Conservation (phyloP, 768 basidiomycete genomes). For the Hygrocybe coccinea region DNA sequence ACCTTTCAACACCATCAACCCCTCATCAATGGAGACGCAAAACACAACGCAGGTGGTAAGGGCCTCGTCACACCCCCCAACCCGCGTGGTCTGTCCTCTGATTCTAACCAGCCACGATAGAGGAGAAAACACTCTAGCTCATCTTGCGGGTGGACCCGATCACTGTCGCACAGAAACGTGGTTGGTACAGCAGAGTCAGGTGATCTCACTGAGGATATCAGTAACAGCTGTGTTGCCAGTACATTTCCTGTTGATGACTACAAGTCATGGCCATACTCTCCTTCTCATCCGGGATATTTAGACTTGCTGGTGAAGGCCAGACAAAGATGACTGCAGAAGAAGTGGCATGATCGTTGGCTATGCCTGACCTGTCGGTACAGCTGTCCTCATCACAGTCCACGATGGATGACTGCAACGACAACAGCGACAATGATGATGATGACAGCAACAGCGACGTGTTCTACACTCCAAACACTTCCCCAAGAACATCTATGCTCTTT, state of each 20-base stretch:
- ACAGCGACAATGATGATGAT: too few species aligned
- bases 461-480: too few species aligned
- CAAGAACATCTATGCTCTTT: too few species aligned
- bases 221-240: not conserved
- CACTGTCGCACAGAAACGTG: constrained; percentile 17
- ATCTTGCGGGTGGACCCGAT: constrained; percentile 14
- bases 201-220: constrained; percentile 5
- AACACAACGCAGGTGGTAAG: constrained; percentile 26
- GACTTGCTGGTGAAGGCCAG: not conserved
- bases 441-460: too few species aligned
- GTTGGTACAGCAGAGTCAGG: constrained; percentile 6
- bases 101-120: constrained; percentile 43
- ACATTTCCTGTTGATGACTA: not conserved
- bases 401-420: too few species aligned
- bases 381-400: not conserved
- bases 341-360: constrained; percentile 16
- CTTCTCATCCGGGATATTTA: not conserved
- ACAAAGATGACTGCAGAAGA: not conserved
- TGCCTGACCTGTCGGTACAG: constrained; percentile 22
- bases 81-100: constrained; percentile 65
- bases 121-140: constrained; percentile 35
- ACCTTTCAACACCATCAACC: constrained; percentile 28
- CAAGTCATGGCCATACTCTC: not conserved
- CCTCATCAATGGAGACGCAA: constrained; percentile 38
- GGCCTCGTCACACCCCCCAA: constrained; percentile 74